Evolutionary conservation across 371 early-diverging fungal genomes (phyloP), one percentile per base, ranked within the genome.

Genomic region (Mucor indicus): DNA sequence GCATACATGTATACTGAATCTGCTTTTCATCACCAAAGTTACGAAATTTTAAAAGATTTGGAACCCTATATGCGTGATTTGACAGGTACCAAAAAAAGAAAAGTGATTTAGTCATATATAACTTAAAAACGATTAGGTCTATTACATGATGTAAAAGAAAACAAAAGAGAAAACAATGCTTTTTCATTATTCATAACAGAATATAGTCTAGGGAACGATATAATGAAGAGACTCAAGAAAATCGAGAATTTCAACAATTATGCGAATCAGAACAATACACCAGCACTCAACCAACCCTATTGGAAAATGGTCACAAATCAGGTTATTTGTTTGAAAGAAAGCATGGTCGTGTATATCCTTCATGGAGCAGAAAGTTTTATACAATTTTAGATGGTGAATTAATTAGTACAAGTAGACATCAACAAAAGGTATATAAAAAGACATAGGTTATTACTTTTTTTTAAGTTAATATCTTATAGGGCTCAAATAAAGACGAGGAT

Each of bases 251-350:
- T 36, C 75, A 67, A 53, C 44, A 59, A 22, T 29, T 48, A 25
- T 69, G 60, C 31, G 60, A 58, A 21, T 42, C 66, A 49, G 65
- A 64, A 58, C 13, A 11, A 13, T 11, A 12, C 8, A 29, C 30
- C 6, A 8, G 6, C 30, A 8, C 30, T 8, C 8, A 29, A 29
- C 12, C 12, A 8, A 8, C 30, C 30, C 30, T 8, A 29, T 6
- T 8, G 6, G 8, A 29, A 29, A 29, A 21, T 27, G 15, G 46
- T 11, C 39, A 45, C 38, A 83, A 83, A 57, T 70, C 82, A 4
- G 92, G 92, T 16, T 91, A 92, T 49, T 59, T 92, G 8, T 89
- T 85, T 51, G 80, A 87, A 57, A 80, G 85, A 46, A 81, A 79
- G 35, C 72, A 79, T 36, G 85, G 84, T 21, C 65, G 86, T 42